Base-by-base conservation (phyloP, 306 rosid species). In the Dryas drummondii region DNA sequence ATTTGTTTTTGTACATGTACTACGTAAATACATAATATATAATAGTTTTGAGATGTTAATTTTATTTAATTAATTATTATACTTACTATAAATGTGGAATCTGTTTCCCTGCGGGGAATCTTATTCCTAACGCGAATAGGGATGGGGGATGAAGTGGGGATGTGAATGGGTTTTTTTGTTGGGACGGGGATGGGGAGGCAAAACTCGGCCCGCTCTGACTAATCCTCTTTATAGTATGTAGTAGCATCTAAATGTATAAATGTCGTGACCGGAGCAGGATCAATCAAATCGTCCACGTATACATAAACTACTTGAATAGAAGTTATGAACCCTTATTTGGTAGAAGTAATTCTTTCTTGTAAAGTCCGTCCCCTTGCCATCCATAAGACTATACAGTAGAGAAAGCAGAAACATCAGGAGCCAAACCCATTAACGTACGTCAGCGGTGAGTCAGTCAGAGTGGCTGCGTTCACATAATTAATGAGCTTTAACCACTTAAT, bases 361-460 rank as follows among this genome's bases (percentile, higher is more conserved):
- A 4, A 54, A 54, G 4, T 22, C 22, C 22, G 22, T 22, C 22
- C 22, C 22, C 0, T 22, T 22, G 22, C 22, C 22, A 22, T 22
- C 22, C 22, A 0, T 22, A 22, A 22, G 22, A 22, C 22, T 22
- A 22, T 0, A 22, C 0, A 22, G 22, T 22, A 22, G 22, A 1
- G 22, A 22, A 22, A 22, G 70, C 81, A 65, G 81, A 84, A 78
- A 81, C 75, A 66, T 77, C 66, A 52, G 77, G 80, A 85, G 73
- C 52, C 73, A 27, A 27, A 32, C 37, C 3, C 37, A 32, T 1
- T 32, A 2, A 2, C 37, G 37, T 32, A 32, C 37, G 37, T 32
- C 57, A 73, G 66, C 79, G 80, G 52, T 26, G 69, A 75, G 70
- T 65, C 72, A 66, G 75, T 74, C 64, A 75, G 58, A 65, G 78